A percentile compares a stretch with the other conserved stretches of the same genome.
Conservation (phyloP, 352 stramenopile genomes). For the Globisporangium middletonii region DNA sequence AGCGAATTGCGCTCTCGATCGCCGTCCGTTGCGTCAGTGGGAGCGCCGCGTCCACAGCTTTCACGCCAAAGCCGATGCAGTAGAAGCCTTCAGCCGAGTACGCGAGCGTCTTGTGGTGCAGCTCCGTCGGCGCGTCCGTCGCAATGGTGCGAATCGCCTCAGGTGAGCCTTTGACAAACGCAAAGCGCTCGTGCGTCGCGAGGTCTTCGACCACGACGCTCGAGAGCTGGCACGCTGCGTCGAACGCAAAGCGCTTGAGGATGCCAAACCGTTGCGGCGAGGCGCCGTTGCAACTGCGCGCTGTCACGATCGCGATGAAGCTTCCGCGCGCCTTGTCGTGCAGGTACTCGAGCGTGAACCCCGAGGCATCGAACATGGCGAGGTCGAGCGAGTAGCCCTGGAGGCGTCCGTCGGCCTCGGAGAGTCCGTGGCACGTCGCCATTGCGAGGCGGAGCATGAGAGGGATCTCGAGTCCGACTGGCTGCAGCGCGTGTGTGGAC, state of each 20-base stretch:
- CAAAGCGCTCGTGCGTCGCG: slow-evolving; percentile 22
- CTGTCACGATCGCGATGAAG: slow-evolving; percentile 21
- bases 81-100: slow-evolving; percentile 62
- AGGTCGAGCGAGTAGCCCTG: slow-evolving; percentile 48
- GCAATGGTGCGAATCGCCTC: slow-evolving; percentile 12
- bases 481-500: slow-evolving; percentile 1
- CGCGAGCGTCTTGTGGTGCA: slow-evolving; percentile 19
- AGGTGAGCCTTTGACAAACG: slow-evolving; percentile 51
- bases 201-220: slow-evolving; percentile 39
- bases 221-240: slow-evolving; percentile 37
- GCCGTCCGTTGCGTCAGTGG: slow-evolving; percentile 18
- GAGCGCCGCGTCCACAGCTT: slow-evolving; percentile 17
- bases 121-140: slow-evolving; percentile 10
- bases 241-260: slow-evolving; percentile 45
- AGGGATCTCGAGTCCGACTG: slow-evolving; percentile 16
- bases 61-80: slow-evolving; percentile 37
- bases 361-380: slow-evolving; percentile 42
- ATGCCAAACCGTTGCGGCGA: slow-evolving; percentile 26
- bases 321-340: slow-evolving; percentile 17
- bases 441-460: slow-evolving; percentile 22
- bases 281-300: not conserved
- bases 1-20: slow-evolving; percentile 53
- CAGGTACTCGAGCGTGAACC: slow-evolving; percentile 21
- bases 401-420: slow-evolving; percentile 22
- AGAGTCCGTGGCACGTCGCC: slow-evolving; percentile 42